Base-by-base conservation (phyloP, 768 basidiomycete genomes). In the Termitomyces sp. region DNA sequence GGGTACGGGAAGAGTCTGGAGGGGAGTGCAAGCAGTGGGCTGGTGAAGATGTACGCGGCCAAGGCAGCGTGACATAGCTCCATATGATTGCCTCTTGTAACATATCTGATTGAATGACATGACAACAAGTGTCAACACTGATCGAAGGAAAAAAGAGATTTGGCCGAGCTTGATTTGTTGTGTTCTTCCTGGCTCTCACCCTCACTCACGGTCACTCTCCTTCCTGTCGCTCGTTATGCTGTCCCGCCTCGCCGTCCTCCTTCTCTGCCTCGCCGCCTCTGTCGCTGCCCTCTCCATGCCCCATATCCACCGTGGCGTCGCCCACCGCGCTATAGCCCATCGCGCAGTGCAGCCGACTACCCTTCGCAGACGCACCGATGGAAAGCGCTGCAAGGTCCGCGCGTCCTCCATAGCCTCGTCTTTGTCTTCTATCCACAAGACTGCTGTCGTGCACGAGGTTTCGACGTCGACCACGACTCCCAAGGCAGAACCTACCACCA, bases 21-120 rank as follows among this genome's bases (percentile, higher is more conserved):
- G 56, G 82, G 82, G 62, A 82, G 81, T 55, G 81, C 86, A 24
- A 80, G 81, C 64, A 82, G 78, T 39, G 85, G 87, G 33, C 73
- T 96, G 61, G 88, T 91, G n/a, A 92, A 92, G 76, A 94, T 92
- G 89, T 96, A 91, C 69, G 87, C 82, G 0, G 84, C 88, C 1
- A 79, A 79, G 66, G 79, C 76, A 6, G 76, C 60, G 57, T 55
- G 51, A 38, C 36, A 53, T 38, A 36, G n/a, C n/a, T n/a, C n/a
- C n/a, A n/a, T n/a, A n/a, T n/a, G n/a, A n/a, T n/a, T n/a, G n/a
- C n/a, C n/a, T n/a, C n/a, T n/a, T n/a, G n/a, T n/a, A n/a, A 38
- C 36, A 53, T 38, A 36, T 22, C 0, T 15, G 13, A n/a, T 42
- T 18, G 18, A 20, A 55, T 38, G 35, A 15, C 45, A 50, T 60